Conservation (phyloP, 2,329 filamentous ascomycete genomes). For the Penicillium hesseltinei region DNA sequence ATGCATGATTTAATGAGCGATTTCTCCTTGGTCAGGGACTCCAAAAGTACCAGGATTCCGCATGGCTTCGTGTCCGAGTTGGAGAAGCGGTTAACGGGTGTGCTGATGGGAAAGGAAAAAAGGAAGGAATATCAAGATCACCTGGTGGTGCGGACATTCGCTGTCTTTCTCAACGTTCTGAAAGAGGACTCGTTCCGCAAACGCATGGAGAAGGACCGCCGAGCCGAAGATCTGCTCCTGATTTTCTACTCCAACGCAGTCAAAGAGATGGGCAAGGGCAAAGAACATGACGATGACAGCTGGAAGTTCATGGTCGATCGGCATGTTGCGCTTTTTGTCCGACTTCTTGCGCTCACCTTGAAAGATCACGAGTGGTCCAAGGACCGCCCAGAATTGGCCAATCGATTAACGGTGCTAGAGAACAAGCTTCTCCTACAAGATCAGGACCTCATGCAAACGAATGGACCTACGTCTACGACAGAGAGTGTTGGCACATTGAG, state of each 20-base stretch:
- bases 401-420: slow-evolving; percentile 75
- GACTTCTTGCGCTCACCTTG: slow-evolving; percentile 75
- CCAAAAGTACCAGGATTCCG: slow-evolving; percentile 68
- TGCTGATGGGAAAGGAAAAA: slow-evolving; percentile 77
- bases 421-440: slow-evolving; percentile 93
- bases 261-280: slow-evolving; percentile 80
- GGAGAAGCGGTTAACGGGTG: slow-evolving; percentile 75
- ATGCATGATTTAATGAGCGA: slow-evolving; percentile 86
- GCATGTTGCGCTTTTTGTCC: slow-evolving; percentile 90
- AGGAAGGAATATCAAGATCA: slow-evolving; percentile 87
- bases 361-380: slow-evolving; percentile 81
- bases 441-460: slow-evolving; percentile 72
- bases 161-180: slow-evolving; percentile 88
- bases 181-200: slow-evolving; percentile 86
- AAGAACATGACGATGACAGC: slow-evolving; percentile 73
- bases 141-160: slow-evolving; percentile 90
- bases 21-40: slow-evolving; percentile 66
- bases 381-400: slow-evolving; percentile 80
- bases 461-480: slow-evolving; percentile 62
- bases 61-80: slow-evolving; percentile 69
- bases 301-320: slow-evolving; percentile 93
- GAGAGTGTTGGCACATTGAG: slow-evolving; percentile 81
- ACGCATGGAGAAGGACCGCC: slow-evolving; percentile 88
- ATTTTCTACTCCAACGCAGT: slow-evolving; percentile 96
- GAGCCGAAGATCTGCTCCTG: slow-evolving; percentile 86